phyloP scores from a whole-genome alignment of 2,329 filamentous ascomycete genomes.

The Didymella keratinophila region DNA sequence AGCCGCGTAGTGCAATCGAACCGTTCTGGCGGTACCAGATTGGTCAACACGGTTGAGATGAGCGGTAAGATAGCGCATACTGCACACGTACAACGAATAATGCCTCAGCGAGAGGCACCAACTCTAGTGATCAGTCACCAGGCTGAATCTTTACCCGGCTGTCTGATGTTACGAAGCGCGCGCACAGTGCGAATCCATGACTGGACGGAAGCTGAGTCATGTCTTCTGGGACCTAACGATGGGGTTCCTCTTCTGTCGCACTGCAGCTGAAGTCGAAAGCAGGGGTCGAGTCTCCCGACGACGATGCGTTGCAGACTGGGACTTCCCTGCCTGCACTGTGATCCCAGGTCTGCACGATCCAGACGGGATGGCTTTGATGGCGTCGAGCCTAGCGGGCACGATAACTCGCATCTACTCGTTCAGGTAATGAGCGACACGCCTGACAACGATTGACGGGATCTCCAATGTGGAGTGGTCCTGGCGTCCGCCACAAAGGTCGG shows the following conservation, averaged over 20 bases:
- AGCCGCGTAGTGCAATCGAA: constrained; percentile 11
- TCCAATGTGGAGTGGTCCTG: constrained; percentile 36
- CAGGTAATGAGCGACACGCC: constrained; percentile 38
- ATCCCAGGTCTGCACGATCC: constrained; percentile 42
- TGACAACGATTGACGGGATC: constrained; percentile 41
- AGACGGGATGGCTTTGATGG: constrained; percentile 46
- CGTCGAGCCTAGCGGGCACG: constrained; percentile 43
- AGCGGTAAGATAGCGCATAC: constrained; percentile 2
- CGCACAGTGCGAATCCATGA: constrained; percentile 23
- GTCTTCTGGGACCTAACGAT: constrained; percentile 13
- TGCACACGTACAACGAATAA: constrained; percentile 15
- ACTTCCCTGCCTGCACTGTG: constrained; percentile 39
- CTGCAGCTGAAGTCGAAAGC: constrained; percentile 28
- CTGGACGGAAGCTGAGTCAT: constrained; percentile 16
- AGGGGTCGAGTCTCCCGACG: constrained; percentile 18
- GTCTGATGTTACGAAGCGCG: constrained; percentile 27
- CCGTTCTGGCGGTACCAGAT: constrained; percentile 4
- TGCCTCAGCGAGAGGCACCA: constrained; percentile 9
- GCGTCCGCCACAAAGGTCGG: constrained; percentile 40
- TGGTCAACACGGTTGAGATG: constrained; percentile 1
- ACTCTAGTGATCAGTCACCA: constrained; percentile 9
- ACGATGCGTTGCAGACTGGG: constrained; percentile 26
- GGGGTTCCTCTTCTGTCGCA: constrained; percentile 16
- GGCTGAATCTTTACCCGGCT: neutral
- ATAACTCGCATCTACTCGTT: constrained; percentile 37